phyloP scores from a whole-genome alignment of 225 moss, liverwort and hornwort species.

The Physcomitrellopsis africana region DNA sequence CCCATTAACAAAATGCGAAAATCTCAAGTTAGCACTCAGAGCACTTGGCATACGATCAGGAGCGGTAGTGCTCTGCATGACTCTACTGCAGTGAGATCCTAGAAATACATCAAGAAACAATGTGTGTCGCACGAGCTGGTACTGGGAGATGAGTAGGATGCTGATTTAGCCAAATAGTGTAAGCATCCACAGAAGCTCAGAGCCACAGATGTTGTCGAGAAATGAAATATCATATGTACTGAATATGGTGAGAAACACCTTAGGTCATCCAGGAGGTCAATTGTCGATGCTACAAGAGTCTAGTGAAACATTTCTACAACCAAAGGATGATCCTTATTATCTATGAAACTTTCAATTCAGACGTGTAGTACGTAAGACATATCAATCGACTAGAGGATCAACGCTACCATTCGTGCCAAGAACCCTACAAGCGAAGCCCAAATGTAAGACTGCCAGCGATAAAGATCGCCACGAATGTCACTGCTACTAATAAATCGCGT shows the following conservation, averaged over 20 bases:
- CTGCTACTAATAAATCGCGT: not conserved
- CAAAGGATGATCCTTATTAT: slow-evolving; percentile 28
- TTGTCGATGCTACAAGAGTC: slow-evolving; percentile 6
- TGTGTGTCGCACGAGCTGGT: too few species aligned
- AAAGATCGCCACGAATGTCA: not conserved
- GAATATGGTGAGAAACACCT: slow-evolving; percentile 23
- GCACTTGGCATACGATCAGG: too few species aligned
- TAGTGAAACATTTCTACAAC: slow-evolving; percentile 20
- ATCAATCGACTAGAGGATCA: slow-evolving; percentile 2
- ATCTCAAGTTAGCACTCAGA: too few species aligned
- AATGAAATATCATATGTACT: not conserved
- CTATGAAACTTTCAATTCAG: not conserved
- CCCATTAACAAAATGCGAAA: too few species aligned
- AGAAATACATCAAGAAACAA: too few species aligned
- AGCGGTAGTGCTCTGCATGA: too few species aligned
- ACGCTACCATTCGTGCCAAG: slow-evolving; percentile 13
- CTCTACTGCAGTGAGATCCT: too few species aligned
- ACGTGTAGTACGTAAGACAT: slow-evolving; percentile 13
- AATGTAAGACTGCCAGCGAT: slow-evolving; percentile 25
- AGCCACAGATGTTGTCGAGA: not conserved
- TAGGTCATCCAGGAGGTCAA: slow-evolving; percentile 11
- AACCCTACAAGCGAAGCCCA: slow-evolving; percentile 1
- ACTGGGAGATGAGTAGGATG: too few species aligned
- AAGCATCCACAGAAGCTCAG: not conserved
- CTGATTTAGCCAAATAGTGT: too few species aligned